Conservation (phyloP, 23 red algal species). For the Gracilaria domingensis region DNA sequence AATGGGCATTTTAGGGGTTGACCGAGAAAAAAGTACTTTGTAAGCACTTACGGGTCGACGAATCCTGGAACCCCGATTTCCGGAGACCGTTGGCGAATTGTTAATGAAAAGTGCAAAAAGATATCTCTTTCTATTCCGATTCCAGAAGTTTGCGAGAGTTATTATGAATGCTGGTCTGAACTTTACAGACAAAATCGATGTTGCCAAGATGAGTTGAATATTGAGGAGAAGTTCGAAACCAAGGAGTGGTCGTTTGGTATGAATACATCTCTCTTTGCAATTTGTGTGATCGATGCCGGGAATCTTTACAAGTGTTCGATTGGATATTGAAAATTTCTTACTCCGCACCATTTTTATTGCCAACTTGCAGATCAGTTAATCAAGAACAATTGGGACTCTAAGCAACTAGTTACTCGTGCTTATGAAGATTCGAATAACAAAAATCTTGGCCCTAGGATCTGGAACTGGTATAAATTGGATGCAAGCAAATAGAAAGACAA, state of each 20-base stretch:
- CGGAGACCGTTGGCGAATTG: background rate
- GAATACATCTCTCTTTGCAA: slow-evolving; percentile 25
- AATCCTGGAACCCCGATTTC: too few species aligned
- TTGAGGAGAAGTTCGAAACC: slow-evolving; percentile 57
- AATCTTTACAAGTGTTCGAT: slow-evolving; percentile 8
- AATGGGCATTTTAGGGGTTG: slow-evolving; percentile 42
- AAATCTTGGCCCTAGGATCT: background rate
- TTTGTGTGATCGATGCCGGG: slow-evolving; percentile 50
- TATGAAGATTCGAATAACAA: too few species aligned
- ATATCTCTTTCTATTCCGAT: background rate
- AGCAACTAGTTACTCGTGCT: too few species aligned
- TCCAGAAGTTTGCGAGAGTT: slow-evolving; percentile 41
- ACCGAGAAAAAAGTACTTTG: slow-evolving; percentile 39
- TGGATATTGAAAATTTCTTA: background rate
- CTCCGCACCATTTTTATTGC: slow-evolving; percentile 29
- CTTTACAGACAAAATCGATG: slow-evolving; percentile 51
- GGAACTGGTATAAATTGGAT: slow-evolving; percentile 9
- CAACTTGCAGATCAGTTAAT: slow-evolving; percentile 33
- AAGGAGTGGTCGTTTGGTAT: slow-evolving; percentile 44
- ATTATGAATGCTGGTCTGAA: slow-evolving; percentile 18
- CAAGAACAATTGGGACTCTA: slow-evolving; percentile 28
- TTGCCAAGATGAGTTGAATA: slow-evolving; percentile 48
- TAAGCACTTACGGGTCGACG: background rate
- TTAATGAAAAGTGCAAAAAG: background rate
- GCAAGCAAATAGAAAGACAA: background rate